These are phyloP conservation scores for Sarocladium brachiariae DNA, from an alignment of 2,329 filamentous ascomycete genomes.

Conservation along the genomic window DNA sequence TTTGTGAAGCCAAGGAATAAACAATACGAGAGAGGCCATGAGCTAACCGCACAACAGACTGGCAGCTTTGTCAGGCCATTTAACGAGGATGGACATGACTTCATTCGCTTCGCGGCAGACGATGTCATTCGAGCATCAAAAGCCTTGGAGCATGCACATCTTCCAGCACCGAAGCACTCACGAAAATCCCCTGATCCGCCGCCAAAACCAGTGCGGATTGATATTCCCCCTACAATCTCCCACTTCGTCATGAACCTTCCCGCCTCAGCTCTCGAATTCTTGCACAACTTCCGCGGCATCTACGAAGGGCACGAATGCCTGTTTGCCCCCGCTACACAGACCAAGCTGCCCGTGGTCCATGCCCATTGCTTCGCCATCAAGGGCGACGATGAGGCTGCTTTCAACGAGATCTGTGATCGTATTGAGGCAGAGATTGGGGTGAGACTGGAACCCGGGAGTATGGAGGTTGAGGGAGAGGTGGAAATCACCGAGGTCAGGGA, in stretches of 20 bases:
- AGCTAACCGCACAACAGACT: constrained; percentile 34
- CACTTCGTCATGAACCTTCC: constrained; percentile 99
- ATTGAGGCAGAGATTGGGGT: constrained; percentile 35
- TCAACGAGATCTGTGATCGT: constrained; percentile 38
- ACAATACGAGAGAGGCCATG: neutral
- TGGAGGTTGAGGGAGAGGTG: constrained; percentile 40
- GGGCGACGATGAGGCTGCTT: constrained; percentile 63
- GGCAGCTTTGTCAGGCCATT: constrained; percentile 66
- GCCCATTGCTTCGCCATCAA: constrained; percentile 92
- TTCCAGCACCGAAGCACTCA: constrained; percentile 34
- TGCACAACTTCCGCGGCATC: constrained; percentile 59
- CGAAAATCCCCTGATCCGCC: constrained; percentile 29
- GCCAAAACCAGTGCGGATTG: constrained; percentile 32
- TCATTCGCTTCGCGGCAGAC: constrained; percentile 67
- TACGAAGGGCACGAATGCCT: constrained; percentile 65
- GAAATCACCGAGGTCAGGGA: constrained; percentile 68
- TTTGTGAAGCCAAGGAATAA: constrained; percentile 9
- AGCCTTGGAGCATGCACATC: constrained; percentile 46
- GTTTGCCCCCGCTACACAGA: constrained; percentile 53
- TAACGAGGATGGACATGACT: constrained; percentile 74
- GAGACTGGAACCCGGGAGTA: constrained; percentile 35
- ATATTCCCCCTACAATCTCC: constrained; percentile 68
- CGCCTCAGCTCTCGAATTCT: constrained; percentile 79
- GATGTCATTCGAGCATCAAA: constrained; percentile 45
- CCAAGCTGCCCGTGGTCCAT: constrained; percentile 73